Base-by-base conservation (phyloP, 192 early-diverging fungal species). In the Entomortierella lignicola region DNA sequence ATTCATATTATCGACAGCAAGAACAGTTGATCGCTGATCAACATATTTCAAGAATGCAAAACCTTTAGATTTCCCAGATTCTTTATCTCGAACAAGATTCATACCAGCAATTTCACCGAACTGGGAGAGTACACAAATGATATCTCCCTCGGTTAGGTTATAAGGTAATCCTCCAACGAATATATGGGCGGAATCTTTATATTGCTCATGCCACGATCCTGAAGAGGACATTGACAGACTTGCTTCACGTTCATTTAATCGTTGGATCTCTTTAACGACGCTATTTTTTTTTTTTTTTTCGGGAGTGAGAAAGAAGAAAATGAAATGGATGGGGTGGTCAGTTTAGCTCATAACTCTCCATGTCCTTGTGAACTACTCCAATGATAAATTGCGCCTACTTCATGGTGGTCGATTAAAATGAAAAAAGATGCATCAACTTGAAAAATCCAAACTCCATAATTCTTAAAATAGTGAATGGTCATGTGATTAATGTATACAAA, bases 1-100 rank as follows among this genome's bases (percentile, higher is more conserved):
- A 77, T 96, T 96, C 37, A 99, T 86, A 81, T 99, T 99, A 83
- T 99, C 97, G 7, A 99, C 97, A 0, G 96, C 94, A 39, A 99
- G 84, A 1, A 96, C 81, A 4, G 96, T 98, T 58, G 90, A 92
- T 56, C 93, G 79, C 73, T 98, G 96, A 86, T 98, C 96, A 69
- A 96, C 92, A 82, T 96, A 98, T 68, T 94, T 92, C 21, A 98
- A 63, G 72, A 98, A 98, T 8, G 86, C 90, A 82, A 88, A 97
- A 7, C 97, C 97, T 55, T 91, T 93, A 48, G 91, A 88, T 69
- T 92, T 91, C 26, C 96, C 96, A 2, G 96, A 95, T 31, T 93
- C 87, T 74, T 92, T 91, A 81, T 98, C 93, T 25, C 96, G 85
- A 34, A 95, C 91, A 44, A 97, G 83, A 60, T 96, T 93, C 58